Base-by-base conservation (phyloP, 257 asterid genomes). In the Coffea canephora region DNA sequence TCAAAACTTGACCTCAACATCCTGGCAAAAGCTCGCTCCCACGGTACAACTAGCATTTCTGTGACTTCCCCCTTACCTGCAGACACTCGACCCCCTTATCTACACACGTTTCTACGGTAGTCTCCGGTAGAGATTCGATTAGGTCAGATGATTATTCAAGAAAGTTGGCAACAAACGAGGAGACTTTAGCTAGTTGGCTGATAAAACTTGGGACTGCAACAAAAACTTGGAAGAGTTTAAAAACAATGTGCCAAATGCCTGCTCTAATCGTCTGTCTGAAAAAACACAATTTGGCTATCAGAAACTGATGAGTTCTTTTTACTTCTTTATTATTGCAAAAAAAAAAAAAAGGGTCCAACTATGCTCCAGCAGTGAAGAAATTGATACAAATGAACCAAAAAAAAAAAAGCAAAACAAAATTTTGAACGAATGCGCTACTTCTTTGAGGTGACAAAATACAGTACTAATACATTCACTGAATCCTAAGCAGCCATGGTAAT, bases 401-500 rank as follows among this genome's bases (percentile, higher is more conserved):
- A n/a, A 8, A 62, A 72, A 74, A 75, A 75, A 11, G 54, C 54
- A 31, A 4, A 19, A 68, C 23, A 52, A 36, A 57, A 50, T 8
- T 36, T 48, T 10, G 14, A 64, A 65, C 68, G 71, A 45, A 81
- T 71, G 54, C 73, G 80, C 87, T 54, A 85, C 65, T 64, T 31
- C 48, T 75, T 73, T 49, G 73, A 71, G 78, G 46, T 76, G 52
- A 71, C 81, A 62, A 80, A 68, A 72, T 78, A 87, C 90, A 82
- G 79, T 64, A 75, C 59, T 5, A 27, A 61, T 27, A 68, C 79
- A 89, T 78, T 86, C 78, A 62, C 74, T 49, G 76, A 84, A 65
- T 80, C 66, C 88, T 86, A 90, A 52, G 83, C 85, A 41, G 88
- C 74, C 34, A 80, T 84, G 78, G 79, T 84, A 67, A 74, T 68